phyloP scores from a whole-genome alignment of 169 alveolate genomes.

The Eimeria maxima region DNA sequence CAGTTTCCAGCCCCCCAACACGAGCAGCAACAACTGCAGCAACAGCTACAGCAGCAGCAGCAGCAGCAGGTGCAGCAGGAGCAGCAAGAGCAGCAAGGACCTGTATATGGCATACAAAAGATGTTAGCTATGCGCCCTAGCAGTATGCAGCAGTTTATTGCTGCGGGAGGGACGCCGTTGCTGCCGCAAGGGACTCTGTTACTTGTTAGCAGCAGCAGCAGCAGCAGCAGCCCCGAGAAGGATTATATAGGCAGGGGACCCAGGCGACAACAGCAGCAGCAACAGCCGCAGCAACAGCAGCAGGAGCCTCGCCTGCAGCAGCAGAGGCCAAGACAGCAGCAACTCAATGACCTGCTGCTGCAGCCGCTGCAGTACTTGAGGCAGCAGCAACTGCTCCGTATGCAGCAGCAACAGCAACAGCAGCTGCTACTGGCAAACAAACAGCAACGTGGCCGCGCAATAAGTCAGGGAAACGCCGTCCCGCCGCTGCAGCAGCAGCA shows the following conservation, averaged over 20 bases:
- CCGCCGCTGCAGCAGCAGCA: neutral
- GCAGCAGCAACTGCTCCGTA: neutral
- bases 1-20: neutral
- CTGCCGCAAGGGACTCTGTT: conserved; percentile 22
- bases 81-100: conserved; percentile 1
- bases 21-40: neutral
- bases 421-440: neutral
- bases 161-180: neutral
- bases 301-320: neutral
- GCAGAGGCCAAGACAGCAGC: conserved; percentile 10
- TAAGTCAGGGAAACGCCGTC: neutral
- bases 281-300: conserved; percentile 40
- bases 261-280: conserved; percentile 23
- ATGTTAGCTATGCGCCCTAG: neutral
- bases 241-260: neutral
- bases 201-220: conserved; percentile 19
- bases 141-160: conserved; percentile 40
- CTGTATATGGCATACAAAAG: neutral
- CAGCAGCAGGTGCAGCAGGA: conserved; percentile 53
- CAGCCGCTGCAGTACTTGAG: conserved; percentile 40
- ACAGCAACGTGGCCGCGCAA: neutral
- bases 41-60: conserved; percentile 30
- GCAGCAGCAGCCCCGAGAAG: neutral
- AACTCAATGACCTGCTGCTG: conserved; percentile 20
- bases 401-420: conserved; percentile 17